Percentiles rank a stretch among this genome's conserved stretches.
Evolutionary conservation across 441 rosid species (phyloP).

Genomic region (Pelargonium australe): DNA sequence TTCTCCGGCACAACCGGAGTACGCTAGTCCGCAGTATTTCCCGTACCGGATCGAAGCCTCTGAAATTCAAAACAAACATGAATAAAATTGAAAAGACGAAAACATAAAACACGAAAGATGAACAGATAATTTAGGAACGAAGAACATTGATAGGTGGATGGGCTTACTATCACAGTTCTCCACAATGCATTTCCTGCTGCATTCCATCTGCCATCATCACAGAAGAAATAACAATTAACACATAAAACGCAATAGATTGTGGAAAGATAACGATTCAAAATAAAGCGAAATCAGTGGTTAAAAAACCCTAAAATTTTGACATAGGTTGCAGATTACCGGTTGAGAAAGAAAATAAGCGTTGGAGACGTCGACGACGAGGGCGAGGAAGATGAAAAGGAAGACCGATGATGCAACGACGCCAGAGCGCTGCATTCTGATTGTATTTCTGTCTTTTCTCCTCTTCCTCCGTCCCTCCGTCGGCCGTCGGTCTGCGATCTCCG

Average conservation of each 20-base stretch:
- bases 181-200: conserved; percentile 61
- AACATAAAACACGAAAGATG: too few species aligned
- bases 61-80: conserved; percentile 9
- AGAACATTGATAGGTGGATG: not conserved
- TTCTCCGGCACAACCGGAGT: conserved; percentile 85
- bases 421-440: too few species aligned
- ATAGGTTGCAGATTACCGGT: not conserved
- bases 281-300: conserved; percentile 5
- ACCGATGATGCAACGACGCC: too few species aligned
- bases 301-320: too few species aligned
- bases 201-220: conserved; percentile 33
- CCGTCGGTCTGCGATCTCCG: too few species aligned
- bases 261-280: not conserved
- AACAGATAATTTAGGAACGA: not conserved
- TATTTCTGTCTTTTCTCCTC: too few species aligned
- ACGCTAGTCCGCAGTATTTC: conserved; percentile 87
- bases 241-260: too few species aligned
- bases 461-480: too few species aligned
- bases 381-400: not conserved
- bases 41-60: conserved; percentile 74
- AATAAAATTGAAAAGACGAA: not conserved
- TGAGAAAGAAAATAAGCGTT: conserved; percentile 7
- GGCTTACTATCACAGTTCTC: conserved; percentile 67
- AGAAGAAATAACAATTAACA: not conserved
- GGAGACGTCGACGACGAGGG: not conserved